These are phyloP conservation scores for Didymellaceae sp. DNA, from an alignment of 2,329 filamentous ascomycete genomes.

Conservation along the genomic window DNA sequence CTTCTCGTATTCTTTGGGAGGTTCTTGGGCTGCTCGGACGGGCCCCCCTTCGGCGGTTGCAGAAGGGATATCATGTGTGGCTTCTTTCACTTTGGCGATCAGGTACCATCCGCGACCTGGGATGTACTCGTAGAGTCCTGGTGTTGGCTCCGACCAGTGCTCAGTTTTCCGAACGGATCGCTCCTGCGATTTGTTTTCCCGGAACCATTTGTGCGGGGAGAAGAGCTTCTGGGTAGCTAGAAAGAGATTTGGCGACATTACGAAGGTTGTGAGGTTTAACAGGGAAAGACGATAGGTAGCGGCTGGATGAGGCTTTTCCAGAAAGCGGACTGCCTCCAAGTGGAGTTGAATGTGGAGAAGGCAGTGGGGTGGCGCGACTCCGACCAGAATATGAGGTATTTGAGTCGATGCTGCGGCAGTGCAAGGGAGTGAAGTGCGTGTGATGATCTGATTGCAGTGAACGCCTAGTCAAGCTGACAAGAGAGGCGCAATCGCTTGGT, in stretches of 20 bases:
- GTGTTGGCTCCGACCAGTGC: constrained; percentile 56
- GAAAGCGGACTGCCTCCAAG: constrained; percentile 3
- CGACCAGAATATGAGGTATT: background rate
- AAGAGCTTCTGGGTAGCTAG: constrained; percentile 57
- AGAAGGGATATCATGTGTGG: constrained; percentile 31
- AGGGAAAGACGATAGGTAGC: background rate
- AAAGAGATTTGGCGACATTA: constrained; percentile 60
- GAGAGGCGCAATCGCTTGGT: constrained; percentile 20
- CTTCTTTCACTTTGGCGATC: constrained; percentile 49
- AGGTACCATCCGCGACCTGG: constrained; percentile 60
- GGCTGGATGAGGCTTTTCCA: background rate
- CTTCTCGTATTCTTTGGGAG: constrained; percentile 30
- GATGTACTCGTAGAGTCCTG: constrained; percentile 58
- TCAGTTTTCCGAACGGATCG: constrained; percentile 52
- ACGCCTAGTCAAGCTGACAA: constrained; percentile 7
- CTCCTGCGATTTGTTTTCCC: constrained; percentile 46
- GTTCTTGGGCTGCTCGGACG: constrained; percentile 13
- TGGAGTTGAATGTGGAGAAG: constrained; percentile 16
- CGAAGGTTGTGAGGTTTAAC: constrained; percentile 11
- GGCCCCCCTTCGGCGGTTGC: constrained; percentile 30
- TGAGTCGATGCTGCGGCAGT: constrained; percentile 9
- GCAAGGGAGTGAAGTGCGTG: constrained; percentile 29
- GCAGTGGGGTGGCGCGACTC: constrained; percentile 13
- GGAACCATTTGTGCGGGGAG: constrained; percentile 59
- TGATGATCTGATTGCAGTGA: constrained; percentile 9